These are phyloP conservation scores for Chlamydomonas incerta DNA, from an alignment of 139 green algal species.

Conservation along the genomic window DNA sequence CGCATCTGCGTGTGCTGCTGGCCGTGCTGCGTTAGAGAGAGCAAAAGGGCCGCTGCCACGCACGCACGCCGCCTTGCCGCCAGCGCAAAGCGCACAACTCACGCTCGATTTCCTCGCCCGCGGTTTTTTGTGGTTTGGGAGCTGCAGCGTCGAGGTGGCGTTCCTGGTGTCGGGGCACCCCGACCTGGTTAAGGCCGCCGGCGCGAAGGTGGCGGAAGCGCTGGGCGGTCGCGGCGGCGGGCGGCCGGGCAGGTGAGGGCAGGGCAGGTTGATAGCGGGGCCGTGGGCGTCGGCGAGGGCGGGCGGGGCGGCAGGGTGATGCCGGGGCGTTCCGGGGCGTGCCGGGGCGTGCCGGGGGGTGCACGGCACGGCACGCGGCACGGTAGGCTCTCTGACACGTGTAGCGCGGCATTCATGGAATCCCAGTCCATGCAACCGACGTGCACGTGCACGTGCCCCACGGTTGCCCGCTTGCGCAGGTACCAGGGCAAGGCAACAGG, in stretches of 20 bases:
- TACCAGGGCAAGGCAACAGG: constrained; percentile 27
- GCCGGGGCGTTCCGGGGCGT: no score
- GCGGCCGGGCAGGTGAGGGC: constrained; percentile 33
- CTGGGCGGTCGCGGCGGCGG: constrained; percentile 25
- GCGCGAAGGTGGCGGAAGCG: constrained; percentile 23
- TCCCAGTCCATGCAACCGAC: no score
- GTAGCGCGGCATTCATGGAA: no score
- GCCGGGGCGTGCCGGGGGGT: no score
- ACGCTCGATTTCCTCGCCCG: no score
- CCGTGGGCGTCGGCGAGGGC: no score
- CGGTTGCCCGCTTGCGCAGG: background rate
- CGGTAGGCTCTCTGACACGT: background rate
- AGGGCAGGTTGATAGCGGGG: constrained; percentile 17
- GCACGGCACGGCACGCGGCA: background rate
- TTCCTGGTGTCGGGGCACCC: constrained; percentile 26
- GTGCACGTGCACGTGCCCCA: background rate
- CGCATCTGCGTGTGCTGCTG: background rate
- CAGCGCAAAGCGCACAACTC: background rate
- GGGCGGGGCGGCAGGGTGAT: no score
- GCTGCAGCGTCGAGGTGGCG: constrained; percentile 14
- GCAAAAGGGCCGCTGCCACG: background rate
- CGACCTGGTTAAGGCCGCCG: constrained; percentile 1
- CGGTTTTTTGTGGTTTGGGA: no score
- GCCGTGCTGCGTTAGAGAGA: no score
- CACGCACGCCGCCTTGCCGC: background rate